Evolutionary conservation across 352 stramenopile genomes (phyloP), one percentile per base, ranked within the genome.

Genomic region (Phytophthora tentaculata): DNA sequence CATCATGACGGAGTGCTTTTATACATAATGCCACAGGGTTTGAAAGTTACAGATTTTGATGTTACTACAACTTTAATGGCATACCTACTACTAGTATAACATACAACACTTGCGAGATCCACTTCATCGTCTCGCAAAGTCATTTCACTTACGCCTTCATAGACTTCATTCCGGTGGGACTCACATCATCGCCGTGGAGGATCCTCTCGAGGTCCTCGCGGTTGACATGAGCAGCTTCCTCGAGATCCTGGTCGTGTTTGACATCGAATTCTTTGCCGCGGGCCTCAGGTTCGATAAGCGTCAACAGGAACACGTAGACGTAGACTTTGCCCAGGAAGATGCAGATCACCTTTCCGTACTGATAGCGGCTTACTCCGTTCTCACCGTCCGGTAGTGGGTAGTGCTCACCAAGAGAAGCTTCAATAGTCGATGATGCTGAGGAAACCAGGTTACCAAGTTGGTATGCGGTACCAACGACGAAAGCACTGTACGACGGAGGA

Each of bases 361-460:
- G 52, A 63, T 81, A 81, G 20, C 77, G 80, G 20, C 47, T 53
- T 19, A 55, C 59, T 5, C 77, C 74, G 6, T 69, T 50, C 10
- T 58, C 39, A 0, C 58, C 67, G 20, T 76, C 73, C 17, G 73
- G 67, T 10, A 88, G 56, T 22, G 77, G 80, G 63, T 77, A 88
- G 44, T 65, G 45, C 54, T 88, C 80, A 12, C 70, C 71, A 14
- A 88, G 71, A n/a, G 39, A 67, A 24, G 80, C 59, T 49, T 88
- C 80, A 35, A 88, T 86, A 9, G 77, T 86, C 22, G 77, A 77
- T n/a, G 80, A 74, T 6, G 80, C 69, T 0, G 80, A 83, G 41
- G 80, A 84, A 63, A 84, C 74, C 24, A 88, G 54, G 61, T 86
- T 88, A 47, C 80, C 80, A 17, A 88, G 77, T 24, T 88, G 80